Base-by-base conservation (phyloP, 352 stramenopile species). In the Globisporangium abappressorium region DNA sequence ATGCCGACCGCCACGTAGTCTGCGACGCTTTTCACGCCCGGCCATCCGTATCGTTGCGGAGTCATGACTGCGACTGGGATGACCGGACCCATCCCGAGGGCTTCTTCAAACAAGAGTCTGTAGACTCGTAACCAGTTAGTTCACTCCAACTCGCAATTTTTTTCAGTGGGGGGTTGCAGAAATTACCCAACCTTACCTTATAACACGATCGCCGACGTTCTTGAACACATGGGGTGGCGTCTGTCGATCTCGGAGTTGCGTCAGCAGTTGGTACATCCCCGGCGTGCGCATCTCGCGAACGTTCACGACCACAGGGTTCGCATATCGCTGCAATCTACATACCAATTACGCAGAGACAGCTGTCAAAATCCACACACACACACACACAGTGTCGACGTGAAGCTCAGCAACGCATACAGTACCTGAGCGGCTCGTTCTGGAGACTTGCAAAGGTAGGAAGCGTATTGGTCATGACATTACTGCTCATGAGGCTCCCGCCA, bases 71-170 rank as follows among this genome's bases (percentile, higher is more conserved):
- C 12, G 28, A 60, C 26, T 8, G 43, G n/a, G 5, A n/a, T 15
- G 0, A 28, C 18, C 26, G 64, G 64, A 5, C 30, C 56, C 64
- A 69, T 64, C 43, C 56, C 43, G 8, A 69, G 56, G 14, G 64
- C 41, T 58, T 69, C 64, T 49, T 64, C 64, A 2, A 69, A 30
- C 9, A 69, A 20, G 6, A 69, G 43, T n/a, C 64, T 69, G 6
- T 36, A 46, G 20, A 28, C 20, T 15, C 46, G 8, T 6, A 30
- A 20, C 38, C 38, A 54, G 53, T 22, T 9, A n/a, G 26, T 30
- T 60, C 62, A 66, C 30, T 8, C 24, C 7, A 5, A 20, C 11
- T 24, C n/a, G 5, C 49, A 24, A 22, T 11, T 15, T 12, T 15
- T 22, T 5, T 22, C 30, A 46, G 14, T 46, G 15, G 14, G 18